A percentile compares a stretch with the other conserved stretches of the same genome.
These are phyloP conservation scores for Fusarium falciforme DNA, from an alignment of 2,329 filamentous ascomycete species.

Conservation along the genomic window DNA sequence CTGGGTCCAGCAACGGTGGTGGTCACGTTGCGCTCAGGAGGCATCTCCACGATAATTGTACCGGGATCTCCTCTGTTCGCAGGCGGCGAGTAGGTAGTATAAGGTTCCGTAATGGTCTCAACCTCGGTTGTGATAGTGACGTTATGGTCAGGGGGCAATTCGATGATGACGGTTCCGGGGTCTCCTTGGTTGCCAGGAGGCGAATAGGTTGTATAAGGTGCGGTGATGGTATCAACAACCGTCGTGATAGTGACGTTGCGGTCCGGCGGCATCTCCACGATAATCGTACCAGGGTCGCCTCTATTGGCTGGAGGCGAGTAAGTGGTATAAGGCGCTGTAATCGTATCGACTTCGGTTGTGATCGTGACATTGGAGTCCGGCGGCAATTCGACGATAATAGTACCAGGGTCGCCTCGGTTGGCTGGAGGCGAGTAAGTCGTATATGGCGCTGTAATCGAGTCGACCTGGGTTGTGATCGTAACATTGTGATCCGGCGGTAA, in stretches of 20 bases:
- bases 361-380: background rate
- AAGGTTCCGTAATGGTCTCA: background rate
- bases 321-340: background rate
- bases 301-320: background rate
- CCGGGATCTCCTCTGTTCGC: conserved; percentile 13
- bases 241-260: conserved; percentile 15
- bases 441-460: background rate
- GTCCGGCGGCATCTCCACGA: background rate
- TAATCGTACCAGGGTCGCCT: conserved; percentile 20
- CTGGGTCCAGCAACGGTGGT: background rate
- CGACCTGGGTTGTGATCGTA: background rate
- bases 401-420: background rate
- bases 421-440: background rate
- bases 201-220: conserved; percentile 3
- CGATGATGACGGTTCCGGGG: conserved; percentile 13
- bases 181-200: conserved; percentile 8
- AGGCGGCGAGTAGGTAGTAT: conserved; percentile 3
- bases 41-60: conserved; percentile 17
- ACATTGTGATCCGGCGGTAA: conserved; percentile 14
- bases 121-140: conserved; percentile 8
- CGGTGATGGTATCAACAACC: background rate
- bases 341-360: conserved; percentile 10
- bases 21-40: conserved; percentile 15
- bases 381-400: background rate
- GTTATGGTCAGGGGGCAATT: background rate